A percentile compares a stretch with the other conserved stretches of the same genome.
These are phyloP conservation scores for Apiospora saccharicola DNA, from an alignment of 2,329 filamentous ascomycete species.

Conservation along the genomic window DNA sequence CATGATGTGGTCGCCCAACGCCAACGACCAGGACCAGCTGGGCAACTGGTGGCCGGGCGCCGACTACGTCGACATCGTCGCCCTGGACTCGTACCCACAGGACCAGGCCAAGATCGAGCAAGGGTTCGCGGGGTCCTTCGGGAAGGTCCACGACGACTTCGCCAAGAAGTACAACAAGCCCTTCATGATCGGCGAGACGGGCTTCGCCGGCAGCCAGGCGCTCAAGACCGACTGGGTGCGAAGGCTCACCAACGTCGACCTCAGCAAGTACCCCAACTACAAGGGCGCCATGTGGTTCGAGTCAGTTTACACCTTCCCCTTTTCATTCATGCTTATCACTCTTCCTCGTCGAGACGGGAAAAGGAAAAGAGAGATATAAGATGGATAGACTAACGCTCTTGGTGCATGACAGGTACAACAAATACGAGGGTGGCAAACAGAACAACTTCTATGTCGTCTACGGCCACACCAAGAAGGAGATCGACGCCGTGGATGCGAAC, in stretches of 20 bases:
- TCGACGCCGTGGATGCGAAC: constrained; percentile 25
- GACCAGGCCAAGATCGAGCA: constrained; percentile 17
- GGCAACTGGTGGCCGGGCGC: constrained; percentile 32
- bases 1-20: constrained; percentile 33
- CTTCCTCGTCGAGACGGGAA: not conserved
- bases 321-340: not conserved
- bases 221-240: constrained; percentile 28
- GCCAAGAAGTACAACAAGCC: constrained; percentile 29
- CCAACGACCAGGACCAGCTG: constrained; percentile 29
- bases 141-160: constrained; percentile 23
- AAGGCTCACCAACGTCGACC: constrained; percentile 24
- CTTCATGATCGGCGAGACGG: constrained; percentile 29
- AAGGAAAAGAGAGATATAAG: not conserved
- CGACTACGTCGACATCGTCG: constrained; percentile 32
- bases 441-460: constrained; percentile 29
- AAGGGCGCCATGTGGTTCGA: constrained; percentile 31
- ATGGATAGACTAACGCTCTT: not conserved
- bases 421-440: constrained; percentile 24
- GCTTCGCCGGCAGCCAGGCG: constrained; percentile 23
- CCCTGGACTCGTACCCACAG: constrained; percentile 31
- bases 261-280: constrained; percentile 27
- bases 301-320: constrained; percentile 15
- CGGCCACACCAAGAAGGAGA: constrained; percentile 21
- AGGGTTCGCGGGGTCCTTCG: constrained; percentile 25
- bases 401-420: not conserved